A percentile compares a stretch with the other conserved stretches of the same genome.
Conservation (phyloP, 2,329 filamentous ascomycete species). For the Colletotrichum kahawae region DNA sequence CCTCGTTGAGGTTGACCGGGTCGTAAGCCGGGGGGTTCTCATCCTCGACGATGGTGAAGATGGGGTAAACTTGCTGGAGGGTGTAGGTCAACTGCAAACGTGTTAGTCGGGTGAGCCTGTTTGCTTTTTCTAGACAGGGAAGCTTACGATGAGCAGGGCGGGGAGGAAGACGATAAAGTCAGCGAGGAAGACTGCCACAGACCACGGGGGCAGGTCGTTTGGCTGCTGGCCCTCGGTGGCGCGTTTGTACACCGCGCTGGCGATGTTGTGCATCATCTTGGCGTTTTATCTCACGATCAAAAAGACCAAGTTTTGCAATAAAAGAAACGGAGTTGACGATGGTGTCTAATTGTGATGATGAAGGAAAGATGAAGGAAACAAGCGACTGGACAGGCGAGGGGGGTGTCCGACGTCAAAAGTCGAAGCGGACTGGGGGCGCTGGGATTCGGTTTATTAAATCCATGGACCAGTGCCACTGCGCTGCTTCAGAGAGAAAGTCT, state of each 20-base stretch:
- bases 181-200: slow-evolving; percentile 40
- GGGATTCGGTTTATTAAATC: not conserved
- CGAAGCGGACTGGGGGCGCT: not conserved
- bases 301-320: not conserved
- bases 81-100: slow-evolving; percentile 53
- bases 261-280: slow-evolving; percentile 6
- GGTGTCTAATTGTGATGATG: not conserved
- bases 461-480: not conserved
- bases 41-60: slow-evolving; percentile 64
- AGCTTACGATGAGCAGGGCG: slow-evolving; percentile 45
- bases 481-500: not conserved
- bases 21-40: slow-evolving; percentile 61
- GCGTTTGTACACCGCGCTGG: slow-evolving; percentile 34
- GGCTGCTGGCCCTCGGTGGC: slow-evolving; percentile 32
- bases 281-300: not conserved
- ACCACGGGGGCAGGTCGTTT: slow-evolving; percentile 43
- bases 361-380: not conserved
- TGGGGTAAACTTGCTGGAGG: slow-evolving; percentile 53
- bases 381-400: not conserved
- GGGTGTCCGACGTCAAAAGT: not conserved
- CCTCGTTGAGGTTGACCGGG: slow-evolving; percentile 49
- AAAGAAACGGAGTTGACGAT: not conserved
- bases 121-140: not conserved
- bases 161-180: slow-evolving; percentile 52
- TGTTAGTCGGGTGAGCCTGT: not conserved